These are phyloP conservation scores for Flaveria ramosissima DNA, from an alignment of 129 eudicot genomes.

Conservation along the genomic window DNA sequence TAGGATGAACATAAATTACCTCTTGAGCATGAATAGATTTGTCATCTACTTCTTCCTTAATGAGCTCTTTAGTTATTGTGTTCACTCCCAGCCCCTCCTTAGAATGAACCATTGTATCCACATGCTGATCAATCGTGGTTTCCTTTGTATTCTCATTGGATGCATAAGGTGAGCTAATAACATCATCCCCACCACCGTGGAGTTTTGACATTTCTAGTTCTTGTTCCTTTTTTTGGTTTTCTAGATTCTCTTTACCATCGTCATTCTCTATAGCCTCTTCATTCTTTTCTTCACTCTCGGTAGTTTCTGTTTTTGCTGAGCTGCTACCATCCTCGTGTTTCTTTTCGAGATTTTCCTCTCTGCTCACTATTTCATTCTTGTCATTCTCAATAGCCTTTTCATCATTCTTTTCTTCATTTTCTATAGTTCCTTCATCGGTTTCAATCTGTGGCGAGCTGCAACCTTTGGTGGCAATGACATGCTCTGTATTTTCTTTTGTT, in stretches of 20 bases:
- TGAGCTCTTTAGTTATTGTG: constrained; percentile 7
- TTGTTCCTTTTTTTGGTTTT: background rate
- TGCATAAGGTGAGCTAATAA: constrained; percentile 16
- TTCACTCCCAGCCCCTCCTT: constrained; percentile 2
- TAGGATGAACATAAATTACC: constrained; percentile 27
- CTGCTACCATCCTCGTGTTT: constrained; percentile 22
- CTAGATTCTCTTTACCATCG: background rate
- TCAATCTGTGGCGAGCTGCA: constrained; percentile 11
- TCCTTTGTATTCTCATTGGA: constrained; percentile 16
- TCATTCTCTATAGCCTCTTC: constrained; percentile 18
- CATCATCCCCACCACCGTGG: background rate
- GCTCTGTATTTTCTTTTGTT: constrained; percentile 9
- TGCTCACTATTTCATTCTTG: constrained; percentile 5
- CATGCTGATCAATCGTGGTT: background rate
- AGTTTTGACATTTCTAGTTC: background rate
- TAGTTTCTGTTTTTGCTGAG: constrained; percentile 8
- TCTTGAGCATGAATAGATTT: constrained; percentile 26
- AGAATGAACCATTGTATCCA: background rate
- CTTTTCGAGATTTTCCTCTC: constrained; percentile 12
- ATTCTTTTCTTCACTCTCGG: constrained; percentile 19
- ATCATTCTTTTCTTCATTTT: constrained; percentile 5
- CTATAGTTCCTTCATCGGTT: background rate
- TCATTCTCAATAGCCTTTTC: constrained; percentile 6
- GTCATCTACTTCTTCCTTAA: background rate
- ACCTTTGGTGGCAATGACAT: constrained; percentile 3